Conservation (phyloP, 805 yeast genomes). For the Wickerhamomyces alni region DNA sequence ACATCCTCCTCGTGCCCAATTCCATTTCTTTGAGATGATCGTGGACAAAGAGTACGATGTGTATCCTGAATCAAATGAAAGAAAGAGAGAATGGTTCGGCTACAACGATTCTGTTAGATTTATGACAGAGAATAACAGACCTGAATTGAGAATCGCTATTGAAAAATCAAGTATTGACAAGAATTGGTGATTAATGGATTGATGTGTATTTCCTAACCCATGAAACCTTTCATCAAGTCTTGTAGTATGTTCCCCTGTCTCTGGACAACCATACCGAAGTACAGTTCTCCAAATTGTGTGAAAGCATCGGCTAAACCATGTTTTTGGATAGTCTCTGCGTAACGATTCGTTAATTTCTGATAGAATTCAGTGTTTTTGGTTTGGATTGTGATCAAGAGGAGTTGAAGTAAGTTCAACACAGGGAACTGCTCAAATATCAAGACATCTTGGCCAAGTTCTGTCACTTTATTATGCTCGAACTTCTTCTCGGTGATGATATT, state of each 20-base stretch:
- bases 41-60: conserved; percentile 46
- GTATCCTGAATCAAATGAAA: conserved; percentile 70
- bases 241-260: conserved; percentile 53
- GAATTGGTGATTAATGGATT: neutral
- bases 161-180: conserved; percentile 38
- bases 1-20: conserved; percentile 73
- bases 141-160: conserved; percentile 62
- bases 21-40: conserved; percentile 77
- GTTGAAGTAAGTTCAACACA: conserved; percentile 62
- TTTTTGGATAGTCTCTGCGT: conserved; percentile 30
- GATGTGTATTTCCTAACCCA: conserved; percentile 38
- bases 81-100: conserved; percentile 73
- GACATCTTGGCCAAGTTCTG: conserved; percentile 28
- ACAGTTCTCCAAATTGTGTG: conserved; percentile 52
- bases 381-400: conserved; percentile 55
- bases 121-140: conserved; percentile 49
- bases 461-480: conserved; percentile 19
- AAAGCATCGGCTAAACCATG: conserved; percentile 39
- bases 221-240: conserved; percentile 70
- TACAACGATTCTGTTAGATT: conserved; percentile 63
- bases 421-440: conserved; percentile 35
- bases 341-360: conserved; percentile 45
- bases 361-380: conserved; percentile 48
- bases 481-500: conserved; percentile 21
- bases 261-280: conserved; percentile 51